These are phyloP conservation scores for Phenoliferia sp. DNA, from an alignment of 1,284 basidiomycete genomes.

Conservation along the genomic window DNA sequence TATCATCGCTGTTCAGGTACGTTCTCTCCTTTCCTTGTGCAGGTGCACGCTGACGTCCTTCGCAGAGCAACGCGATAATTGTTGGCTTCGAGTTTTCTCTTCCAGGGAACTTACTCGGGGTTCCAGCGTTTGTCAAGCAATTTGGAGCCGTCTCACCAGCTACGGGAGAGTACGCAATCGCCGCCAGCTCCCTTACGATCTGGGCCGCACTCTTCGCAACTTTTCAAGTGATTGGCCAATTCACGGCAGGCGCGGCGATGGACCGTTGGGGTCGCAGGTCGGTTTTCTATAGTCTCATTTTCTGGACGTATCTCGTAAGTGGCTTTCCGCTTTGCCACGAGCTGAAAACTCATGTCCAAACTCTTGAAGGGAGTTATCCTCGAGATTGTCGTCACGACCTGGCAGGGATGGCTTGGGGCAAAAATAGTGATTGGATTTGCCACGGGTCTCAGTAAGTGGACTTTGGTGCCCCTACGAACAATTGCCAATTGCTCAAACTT, in stretches of 20 bases:
- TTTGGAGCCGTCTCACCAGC: conserved; percentile 8
- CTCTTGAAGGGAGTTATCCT: conserved; percentile 15
- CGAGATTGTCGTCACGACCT: conserved; percentile 26
- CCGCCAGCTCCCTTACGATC: conserved; percentile 12
- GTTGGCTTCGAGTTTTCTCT: conserved; percentile 27
- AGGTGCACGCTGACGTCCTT: not conserved
- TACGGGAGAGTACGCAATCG: not conserved
- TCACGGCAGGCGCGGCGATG: conserved; percentile 6
- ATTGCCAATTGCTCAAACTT: not conserved
- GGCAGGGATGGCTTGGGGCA: conserved; percentile 25
- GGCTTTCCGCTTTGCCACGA: not conserved
- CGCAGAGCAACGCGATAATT: conserved; percentile 22
- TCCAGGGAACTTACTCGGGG: conserved; percentile 26
- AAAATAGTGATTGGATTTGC: conserved; percentile 32
- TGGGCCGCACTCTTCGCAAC: conserved; percentile 24
- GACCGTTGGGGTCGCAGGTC: conserved; percentile 28
- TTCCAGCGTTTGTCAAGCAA: conserved; percentile 19
- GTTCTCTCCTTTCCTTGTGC: not conserved
- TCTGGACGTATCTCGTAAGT: conserved; percentile 25
- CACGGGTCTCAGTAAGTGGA: conserved; percentile 24
- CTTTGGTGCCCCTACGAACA: not conserved
- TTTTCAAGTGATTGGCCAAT: conserved; percentile 27
- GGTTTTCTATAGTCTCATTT: conserved; percentile 22
- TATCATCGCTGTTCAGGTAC: conserved; percentile 23
- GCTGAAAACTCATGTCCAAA: not conserved